These are phyloP conservation scores for Aspergillus indologenus DNA, from an alignment of 495 filamentous ascomycete genomes.

Conservation along the genomic window DNA sequence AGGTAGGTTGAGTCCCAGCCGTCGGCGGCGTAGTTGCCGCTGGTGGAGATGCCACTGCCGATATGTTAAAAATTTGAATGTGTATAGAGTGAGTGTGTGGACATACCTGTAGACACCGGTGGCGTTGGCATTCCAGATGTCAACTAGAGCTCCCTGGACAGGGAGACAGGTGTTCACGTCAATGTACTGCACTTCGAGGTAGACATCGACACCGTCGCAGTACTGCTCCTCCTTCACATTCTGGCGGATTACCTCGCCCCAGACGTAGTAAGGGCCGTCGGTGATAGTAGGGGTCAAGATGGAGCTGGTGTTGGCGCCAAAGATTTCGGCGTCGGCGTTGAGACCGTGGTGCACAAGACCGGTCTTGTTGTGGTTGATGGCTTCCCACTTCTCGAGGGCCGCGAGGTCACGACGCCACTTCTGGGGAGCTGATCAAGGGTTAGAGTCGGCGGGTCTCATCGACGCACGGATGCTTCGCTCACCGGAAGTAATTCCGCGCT, in stretches of 20 bases:
- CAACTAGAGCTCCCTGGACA: constrained; percentile 31
- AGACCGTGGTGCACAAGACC: constrained; percentile 22
- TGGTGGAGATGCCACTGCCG: constrained; percentile 30
- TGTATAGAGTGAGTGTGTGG: too few relatives aligned
- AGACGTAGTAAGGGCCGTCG: constrained; percentile 54
- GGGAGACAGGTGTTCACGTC: constrained; percentile 40
- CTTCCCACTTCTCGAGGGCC: constrained; percentile 50
- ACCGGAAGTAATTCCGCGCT: constrained; percentile 48
- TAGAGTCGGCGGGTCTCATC: neutral
- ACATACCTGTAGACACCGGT: constrained; percentile 51
- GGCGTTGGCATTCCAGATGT: constrained; percentile 46
- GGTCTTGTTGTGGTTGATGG: constrained; percentile 46
- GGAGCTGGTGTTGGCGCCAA: constrained; percentile 52
- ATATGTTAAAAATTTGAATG: neutral
- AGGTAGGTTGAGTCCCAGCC: constrained; percentile 49
- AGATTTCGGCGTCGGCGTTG: constrained; percentile 39
- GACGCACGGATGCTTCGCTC: constrained; percentile 16
- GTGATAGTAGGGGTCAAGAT: constrained; percentile 53
- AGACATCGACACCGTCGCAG: constrained; percentile 43
- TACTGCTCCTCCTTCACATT: constrained; percentile 42
- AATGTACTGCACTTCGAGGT: constrained; percentile 49
- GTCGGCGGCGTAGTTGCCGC: constrained; percentile 34
- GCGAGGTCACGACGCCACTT: constrained; percentile 32
- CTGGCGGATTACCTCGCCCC: constrained; percentile 45
- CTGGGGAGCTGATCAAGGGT: constrained; percentile 19